Base-by-base conservation (phyloP, 164 flowering plant genomes). In the Nymphaea thermarum region DNA sequence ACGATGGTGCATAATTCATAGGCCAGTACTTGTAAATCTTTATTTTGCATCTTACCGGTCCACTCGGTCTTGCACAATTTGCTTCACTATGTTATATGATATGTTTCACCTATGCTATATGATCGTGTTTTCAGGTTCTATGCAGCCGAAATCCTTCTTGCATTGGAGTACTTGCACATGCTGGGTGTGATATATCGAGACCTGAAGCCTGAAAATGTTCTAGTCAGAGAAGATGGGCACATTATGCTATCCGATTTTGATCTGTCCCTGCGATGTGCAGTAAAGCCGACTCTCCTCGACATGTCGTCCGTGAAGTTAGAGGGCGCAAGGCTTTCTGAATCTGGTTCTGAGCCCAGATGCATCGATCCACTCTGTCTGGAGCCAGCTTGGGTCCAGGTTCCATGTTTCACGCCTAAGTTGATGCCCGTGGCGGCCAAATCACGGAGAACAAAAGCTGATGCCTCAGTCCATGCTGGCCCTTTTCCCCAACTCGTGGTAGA, bases 171-270 rank as follows among this genome's bases (percentile, higher is more conserved):
- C 80, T 77, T 92, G 63, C 98, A 92, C 78, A 88, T 92, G 96
- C 90, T 88, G 47, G 98, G 98, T 63, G 87, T 92, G 44, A 89
- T 92, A n/a, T 90, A 92, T 72, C 81, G 98, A 66, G 98, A 91
- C 75, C 74, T 91, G 17, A 91, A 87, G 70, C 97, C 97, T 10
- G 97, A 91, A 82, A 91, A 91, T 73, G 74, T 91, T 66, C 81
- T 91, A 51, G 89, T 91, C 64, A 77, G 97, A 72, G 93, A 87
- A 78, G 94, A 91, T 71, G 98, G 98, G 14, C 98, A 91, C 71
- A 85, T 91, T 70, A 91, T 91, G 96, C 94, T 89, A 63, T 66
- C 98, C 16, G 96, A 91, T 79, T 91, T 91, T 65, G 98, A 91
- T 70, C 77, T 90, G 70, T 90, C 96, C 11, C 84, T 90, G 15